Percentiles rank a stretch among this genome's conserved stretches.
phyloP scores from a whole-genome alignment of 768 basidiomycete species.

The Leccinum truebloodii region DNA sequence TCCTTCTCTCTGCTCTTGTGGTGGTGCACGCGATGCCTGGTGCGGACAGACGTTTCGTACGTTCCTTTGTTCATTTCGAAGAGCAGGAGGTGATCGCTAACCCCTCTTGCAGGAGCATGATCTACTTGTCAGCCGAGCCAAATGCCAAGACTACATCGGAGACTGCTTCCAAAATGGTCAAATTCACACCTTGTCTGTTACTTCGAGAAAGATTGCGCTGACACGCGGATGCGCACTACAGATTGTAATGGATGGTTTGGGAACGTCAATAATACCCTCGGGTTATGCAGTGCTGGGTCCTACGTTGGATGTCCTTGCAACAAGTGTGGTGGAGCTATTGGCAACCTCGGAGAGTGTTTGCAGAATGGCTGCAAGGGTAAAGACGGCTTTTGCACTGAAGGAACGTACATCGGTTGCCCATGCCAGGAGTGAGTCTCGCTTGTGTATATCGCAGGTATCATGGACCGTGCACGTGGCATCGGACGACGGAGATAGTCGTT shows the following conservation, averaged over 20 bases:
- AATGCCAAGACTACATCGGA: background rate
- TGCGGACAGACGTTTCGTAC: background rate
- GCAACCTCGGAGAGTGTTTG: background rate
- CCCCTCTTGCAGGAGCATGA: background rate
- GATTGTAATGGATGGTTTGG: background rate
- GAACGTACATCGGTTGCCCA: background rate
- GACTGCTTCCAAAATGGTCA: background rate
- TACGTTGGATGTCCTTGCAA: conserved; percentile 1
- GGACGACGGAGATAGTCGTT: no score
- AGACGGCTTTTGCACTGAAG: background rate
- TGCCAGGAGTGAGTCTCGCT: background rate
- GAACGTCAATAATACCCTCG: background rate
- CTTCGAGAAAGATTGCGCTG: background rate
- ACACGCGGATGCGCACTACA: background rate
- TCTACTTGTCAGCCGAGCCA: background rate
- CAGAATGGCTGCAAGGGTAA: background rate
- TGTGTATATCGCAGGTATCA: background rate
- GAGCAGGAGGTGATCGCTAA: background rate
- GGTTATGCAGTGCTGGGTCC: background rate
- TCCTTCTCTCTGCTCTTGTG: background rate
- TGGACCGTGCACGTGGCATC: no score
- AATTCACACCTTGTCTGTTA: background rate
- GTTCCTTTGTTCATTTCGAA: no score
- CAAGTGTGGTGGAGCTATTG: background rate
- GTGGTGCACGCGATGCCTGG: background rate